Base-by-base conservation (phyloP, 129 eudicot species). In the Glebionis coronaria region DNA sequence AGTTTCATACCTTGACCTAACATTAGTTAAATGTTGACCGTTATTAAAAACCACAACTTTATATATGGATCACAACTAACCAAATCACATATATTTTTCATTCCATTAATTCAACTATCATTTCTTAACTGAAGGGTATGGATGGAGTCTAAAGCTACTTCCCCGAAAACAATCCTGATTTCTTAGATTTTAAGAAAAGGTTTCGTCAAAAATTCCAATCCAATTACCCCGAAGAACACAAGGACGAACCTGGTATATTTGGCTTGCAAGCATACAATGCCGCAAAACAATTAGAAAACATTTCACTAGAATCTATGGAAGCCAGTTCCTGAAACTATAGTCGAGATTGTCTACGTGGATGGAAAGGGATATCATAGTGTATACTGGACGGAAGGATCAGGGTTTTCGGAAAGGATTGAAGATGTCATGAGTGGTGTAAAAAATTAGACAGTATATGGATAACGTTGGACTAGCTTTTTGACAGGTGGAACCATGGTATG, bases 91-190 rank as follows among this genome's bases (percentile, higher is more conserved):
- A 80, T 69, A 67, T 67, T 21, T 28, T 88, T 29, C 83, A 80
- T 65, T 77, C 84, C 21, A 5, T 82, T 42, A 65, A 81, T 27
- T 64, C 73, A 28, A 67, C 75, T 13, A 44, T 47, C 12, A 75
- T 82, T 59, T 55, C 76, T 6, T 74, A 81, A 12, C 65, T 88
- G 74, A 86, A 85, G 68, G 96, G 96, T 5, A 77, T 88, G 38
- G 15, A 85, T 12, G 96, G 91, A 31, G 79, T 85, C 61, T 75
- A 76, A 79, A 78, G 68, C 23, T 78, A 78, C 66, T 74, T 78
- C 70, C 74, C 59, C 0, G 76, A 82, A 40, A 65, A 46, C 25
- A 63, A 21, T 5, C 70, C 31, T 5, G 56, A 76, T 8, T 72
- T 78, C 69, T 55, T 23, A 21, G 55, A 76, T 47, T 84, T 87